Percentiles rank a stretch among this genome's conserved stretches.
Conservation (phyloP, 495 filamentous ascomycete species). For the Annulohypoxylon stygium region DNA sequence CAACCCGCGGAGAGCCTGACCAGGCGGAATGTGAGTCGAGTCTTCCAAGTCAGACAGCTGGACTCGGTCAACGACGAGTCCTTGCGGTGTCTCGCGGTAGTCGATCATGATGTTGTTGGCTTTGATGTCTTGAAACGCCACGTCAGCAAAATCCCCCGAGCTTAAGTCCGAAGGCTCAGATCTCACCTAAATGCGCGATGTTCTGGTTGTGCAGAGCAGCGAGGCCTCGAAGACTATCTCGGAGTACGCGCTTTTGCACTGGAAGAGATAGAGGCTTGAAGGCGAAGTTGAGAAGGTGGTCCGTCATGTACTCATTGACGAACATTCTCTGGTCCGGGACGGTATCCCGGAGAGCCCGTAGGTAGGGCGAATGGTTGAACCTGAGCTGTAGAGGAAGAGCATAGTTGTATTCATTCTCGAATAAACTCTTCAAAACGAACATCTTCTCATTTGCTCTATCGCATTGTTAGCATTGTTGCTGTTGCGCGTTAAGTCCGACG, state of each 20-base stretch:
- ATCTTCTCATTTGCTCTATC: slow-evolving; percentile 54
- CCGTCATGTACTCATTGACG: slow-evolving; percentile 62
- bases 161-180: slow-evolving; percentile 33
- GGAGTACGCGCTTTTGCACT: slow-evolving; percentile 59
- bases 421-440: slow-evolving; percentile 60
- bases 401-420: slow-evolving; percentile 57
- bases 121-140: slow-evolving; percentile 50
- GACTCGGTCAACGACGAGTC: slow-evolving; percentile 54
- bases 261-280: slow-evolving; percentile 55
- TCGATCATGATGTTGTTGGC: slow-evolving; percentile 57
- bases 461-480: slow-evolving; percentile 25
- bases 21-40: slow-evolving; percentile 58
- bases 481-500: slow-evolving; percentile 25
- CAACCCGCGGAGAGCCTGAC: slow-evolving; percentile 48
- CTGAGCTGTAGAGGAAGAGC: slow-evolving; percentile 55
- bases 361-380: slow-evolving; percentile 56
- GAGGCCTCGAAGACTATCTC: slow-evolving; percentile 59
- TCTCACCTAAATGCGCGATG: slow-evolving; percentile 61
- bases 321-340: slow-evolving; percentile 63
- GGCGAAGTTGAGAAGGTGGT: slow-evolving; percentile 59
- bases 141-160: slow-evolving; percentile 16
- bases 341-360: slow-evolving; percentile 56
- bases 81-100: slow-evolving; percentile 49
- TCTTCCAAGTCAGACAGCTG: slow-evolving; percentile 61
- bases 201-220: slow-evolving; percentile 62